Conservation (phyloP, 2,329 filamentous ascomycete genomes). For the Uncinocarpus reesii region DNA sequence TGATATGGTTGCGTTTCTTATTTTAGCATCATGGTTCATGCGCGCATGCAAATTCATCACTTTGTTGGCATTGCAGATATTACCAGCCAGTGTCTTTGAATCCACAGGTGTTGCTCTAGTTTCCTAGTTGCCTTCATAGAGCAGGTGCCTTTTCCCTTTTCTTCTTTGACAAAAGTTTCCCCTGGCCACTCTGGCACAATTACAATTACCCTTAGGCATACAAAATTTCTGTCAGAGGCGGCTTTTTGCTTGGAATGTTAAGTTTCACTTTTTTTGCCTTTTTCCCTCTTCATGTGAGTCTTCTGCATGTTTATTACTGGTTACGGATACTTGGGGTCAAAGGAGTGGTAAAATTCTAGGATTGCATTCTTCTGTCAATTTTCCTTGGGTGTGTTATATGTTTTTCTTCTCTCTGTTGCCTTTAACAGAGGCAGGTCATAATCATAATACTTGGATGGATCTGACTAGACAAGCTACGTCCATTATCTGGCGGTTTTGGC, state of each 20-base stretch:
- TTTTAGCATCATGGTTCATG: not conserved
- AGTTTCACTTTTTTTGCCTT: not conserved
- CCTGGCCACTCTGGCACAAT: not conserved
- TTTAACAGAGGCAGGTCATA: not conserved
- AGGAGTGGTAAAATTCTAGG: not conserved
- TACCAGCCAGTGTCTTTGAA: not conserved
- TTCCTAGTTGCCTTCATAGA: not conserved
- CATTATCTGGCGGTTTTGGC: not conserved
- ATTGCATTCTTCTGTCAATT: not conserved
- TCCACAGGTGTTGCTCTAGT: not conserved
- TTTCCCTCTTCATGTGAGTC: not conserved
- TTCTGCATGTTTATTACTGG: slow-evolving; percentile 1
- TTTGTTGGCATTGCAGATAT: not conserved
- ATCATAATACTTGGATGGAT: not conserved
- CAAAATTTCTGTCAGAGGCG: not conserved
- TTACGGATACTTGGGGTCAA: not conserved
- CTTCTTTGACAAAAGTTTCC: slow-evolving; percentile 4
- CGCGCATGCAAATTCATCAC: not conserved
- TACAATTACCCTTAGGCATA: not conserved
- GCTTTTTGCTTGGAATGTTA: slow-evolving; percentile 4
- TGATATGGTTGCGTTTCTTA: not conserved
- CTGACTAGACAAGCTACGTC: not conserved
- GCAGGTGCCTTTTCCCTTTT: not conserved
- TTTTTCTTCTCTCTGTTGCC: not conserved
- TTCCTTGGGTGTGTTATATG: not conserved